Percentiles rank a stretch among this genome's conserved stretches.
phyloP scores from a whole-genome alignment of 257 asterid species.

The Nicotiana knightiana region DNA sequence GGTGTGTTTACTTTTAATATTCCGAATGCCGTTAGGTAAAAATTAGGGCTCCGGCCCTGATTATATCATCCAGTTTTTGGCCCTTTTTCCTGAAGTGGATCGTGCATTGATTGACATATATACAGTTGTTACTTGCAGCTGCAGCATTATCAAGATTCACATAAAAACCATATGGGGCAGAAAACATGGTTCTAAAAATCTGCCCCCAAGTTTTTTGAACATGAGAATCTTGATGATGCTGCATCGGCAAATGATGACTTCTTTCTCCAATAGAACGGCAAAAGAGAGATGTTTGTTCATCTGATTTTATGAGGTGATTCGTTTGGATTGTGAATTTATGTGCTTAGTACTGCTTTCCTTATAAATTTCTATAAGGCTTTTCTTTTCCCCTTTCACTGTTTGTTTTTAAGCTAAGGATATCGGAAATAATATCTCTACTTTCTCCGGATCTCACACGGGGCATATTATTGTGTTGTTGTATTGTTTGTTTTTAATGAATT shows the following conservation, averaged over 20 bases:
- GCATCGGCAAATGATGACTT: conserved; percentile 29
- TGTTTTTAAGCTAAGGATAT: background rate
- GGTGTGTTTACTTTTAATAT: no score
- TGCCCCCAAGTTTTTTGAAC: background rate
- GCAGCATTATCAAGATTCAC: conserved; percentile 33
- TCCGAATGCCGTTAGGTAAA: no score
- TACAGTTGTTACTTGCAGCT: conserved; percentile 27
- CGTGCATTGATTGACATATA: background rate
- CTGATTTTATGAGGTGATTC: background rate
- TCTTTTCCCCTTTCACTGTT: no score
- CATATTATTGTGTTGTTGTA: no score
- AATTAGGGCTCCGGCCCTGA: no score
- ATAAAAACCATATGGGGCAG: background rate
- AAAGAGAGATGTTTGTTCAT: background rate
- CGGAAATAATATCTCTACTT: no score
- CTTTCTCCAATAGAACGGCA: background rate
- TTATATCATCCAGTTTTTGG: no score
- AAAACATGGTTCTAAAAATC: background rate
- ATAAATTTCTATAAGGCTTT: no score
- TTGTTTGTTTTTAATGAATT: no score
- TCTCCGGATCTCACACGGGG: no score
- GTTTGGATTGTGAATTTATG: no score
- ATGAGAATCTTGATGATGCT: conserved; percentile 49
- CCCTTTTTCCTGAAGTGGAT: no score
- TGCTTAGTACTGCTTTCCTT: background rate